Evolutionary conservation across 129 eudicot genomes (phyloP).

Genomic region (Gnaphalium uliginosum): DNA sequence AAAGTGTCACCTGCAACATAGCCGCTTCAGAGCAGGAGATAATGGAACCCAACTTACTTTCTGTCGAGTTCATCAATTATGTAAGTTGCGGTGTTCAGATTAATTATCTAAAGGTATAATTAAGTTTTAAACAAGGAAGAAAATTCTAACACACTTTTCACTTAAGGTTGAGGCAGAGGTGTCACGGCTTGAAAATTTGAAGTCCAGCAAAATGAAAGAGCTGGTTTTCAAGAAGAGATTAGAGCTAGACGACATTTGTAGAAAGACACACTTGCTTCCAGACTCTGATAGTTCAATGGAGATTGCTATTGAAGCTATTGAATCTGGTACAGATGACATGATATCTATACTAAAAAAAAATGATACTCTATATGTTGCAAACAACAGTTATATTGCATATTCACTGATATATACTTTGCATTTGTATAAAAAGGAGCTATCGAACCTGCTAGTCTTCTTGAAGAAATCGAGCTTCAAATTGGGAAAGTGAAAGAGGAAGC

Average conservation of each 20-base stretch:
- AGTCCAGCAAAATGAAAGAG: constrained; percentile 93
- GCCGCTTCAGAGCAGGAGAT: constrained; percentile 95
- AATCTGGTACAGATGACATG: constrained; percentile 34
- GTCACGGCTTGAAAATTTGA: constrained; percentile 70
- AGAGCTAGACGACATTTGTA: constrained; percentile 78
- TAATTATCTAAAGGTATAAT: neutral
- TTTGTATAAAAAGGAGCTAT: constrained; percentile 54
- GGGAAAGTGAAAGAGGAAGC: constrained; percentile 85
- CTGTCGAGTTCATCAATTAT: constrained; percentile 58
- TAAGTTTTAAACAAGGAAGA: neutral
- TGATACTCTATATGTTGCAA: neutral
- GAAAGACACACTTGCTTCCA: constrained; percentile 78
- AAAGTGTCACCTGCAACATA: constrained; percentile 74
- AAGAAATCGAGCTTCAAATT: constrained; percentile 76
- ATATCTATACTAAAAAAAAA: neutral
- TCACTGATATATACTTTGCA: constrained; percentile 8
- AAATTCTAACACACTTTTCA: constrained; percentile 3
- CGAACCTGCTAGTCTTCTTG: constrained; percentile 82
- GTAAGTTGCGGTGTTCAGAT: constrained; percentile 44
- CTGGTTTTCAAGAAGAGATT: constrained; percentile 80
- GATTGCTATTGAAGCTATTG: constrained; percentile 44
- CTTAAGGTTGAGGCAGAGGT: constrained; percentile 89
- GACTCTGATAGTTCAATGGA: constrained; percentile 58
- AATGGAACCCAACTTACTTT: constrained; percentile 75
- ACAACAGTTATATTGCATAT: constrained; percentile 11